Percentiles rank a stretch among this genome's conserved stretches.
phyloP scores from a whole-genome alignment of 768 basidiomycete species.

The Pleurotus tuoliensis region DNA sequence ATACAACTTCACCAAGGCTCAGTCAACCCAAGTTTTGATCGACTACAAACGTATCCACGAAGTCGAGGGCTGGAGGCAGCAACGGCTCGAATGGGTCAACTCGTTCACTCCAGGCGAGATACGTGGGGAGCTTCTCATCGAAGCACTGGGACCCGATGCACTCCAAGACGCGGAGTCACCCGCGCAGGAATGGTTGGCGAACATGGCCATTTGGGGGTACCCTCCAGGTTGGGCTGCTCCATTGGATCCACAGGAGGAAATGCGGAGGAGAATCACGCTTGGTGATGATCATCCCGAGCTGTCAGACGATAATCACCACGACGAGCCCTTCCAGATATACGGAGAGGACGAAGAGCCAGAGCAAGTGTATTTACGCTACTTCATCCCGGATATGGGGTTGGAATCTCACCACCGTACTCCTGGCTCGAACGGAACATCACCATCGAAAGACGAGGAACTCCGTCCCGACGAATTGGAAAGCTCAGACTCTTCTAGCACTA shows the following conservation, averaged over 20 bases:
- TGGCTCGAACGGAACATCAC: too few relatives aligned
- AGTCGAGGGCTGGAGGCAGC: slow-evolving; percentile 52
- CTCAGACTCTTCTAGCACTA: neutral
- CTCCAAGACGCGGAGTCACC: slow-evolving; percentile 21
- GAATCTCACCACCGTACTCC: neutral
- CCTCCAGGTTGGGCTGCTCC: slow-evolving; percentile 64
- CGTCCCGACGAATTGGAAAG: neutral
- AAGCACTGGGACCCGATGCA: slow-evolving; percentile 43
- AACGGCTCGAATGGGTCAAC: slow-evolving; percentile 58
- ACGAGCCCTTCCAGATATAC: slow-evolving; percentile 30
- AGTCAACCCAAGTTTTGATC: slow-evolving; percentile 23
- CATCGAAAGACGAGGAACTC: too few relatives aligned
- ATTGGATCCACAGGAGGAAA: slow-evolving; percentile 49
- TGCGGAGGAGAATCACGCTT: slow-evolving; percentile 44
- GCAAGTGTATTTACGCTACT: slow-evolving; percentile 18
- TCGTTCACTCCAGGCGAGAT: slow-evolving; percentile 59
- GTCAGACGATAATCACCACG: slow-evolving; percentile 15
- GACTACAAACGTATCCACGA: slow-evolving; percentile 48
- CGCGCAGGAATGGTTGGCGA: slow-evolving; percentile 46
- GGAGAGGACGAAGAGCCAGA: slow-evolving; percentile 34
- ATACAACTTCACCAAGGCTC: slow-evolving; percentile 43
- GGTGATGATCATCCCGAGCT: slow-evolving; percentile 25
- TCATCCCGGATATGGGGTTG: neutral
- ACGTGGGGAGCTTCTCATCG: slow-evolving; percentile 40
- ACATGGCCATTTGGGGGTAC: slow-evolving; percentile 73